Evolutionary conservation across 1,284 basidiomycete genomes (phyloP), one percentile per base, ranked within the genome.

Genomic region (Neonothopanus nambi): DNA sequence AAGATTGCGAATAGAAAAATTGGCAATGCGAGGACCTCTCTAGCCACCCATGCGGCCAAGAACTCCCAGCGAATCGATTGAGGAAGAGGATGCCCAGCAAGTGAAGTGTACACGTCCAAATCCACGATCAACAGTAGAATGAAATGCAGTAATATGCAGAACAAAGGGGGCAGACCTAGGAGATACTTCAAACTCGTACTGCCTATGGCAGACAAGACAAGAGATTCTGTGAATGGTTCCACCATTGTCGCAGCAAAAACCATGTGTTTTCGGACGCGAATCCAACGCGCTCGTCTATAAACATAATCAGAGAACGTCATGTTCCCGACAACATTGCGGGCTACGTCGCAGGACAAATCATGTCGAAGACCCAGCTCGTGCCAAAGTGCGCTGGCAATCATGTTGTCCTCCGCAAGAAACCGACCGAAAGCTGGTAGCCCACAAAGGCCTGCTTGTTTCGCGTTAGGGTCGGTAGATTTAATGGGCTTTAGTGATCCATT

Each of bases 381-480:
- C 95, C 94, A 97, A 15, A 98, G 71, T 1, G 89, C 84, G 47
- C 84, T 77, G 15, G 82, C 95, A 57, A 98, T 93, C 91, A 93
- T 95, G 72, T 97, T 97, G 72, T 98, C 95, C 70, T 98, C 95
- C 0, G 95, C 95, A 43, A 97, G 79, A 70, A 89, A 97, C 17
- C 87, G 83, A 0, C 88, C 87, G 61, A 95, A 97, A 0, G 84
- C 87, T 5, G 84, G 77, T 20, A 98, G 76, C 0, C 90, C 94
- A 60, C 63, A 74, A 39, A 70, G 62, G 15, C 67, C 67, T 17
- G 70, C 61, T 46, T 69, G 70, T 36, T 58, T 59, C 13, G 58
- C 59, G 18, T 64, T 67, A 41, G 59, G 59, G 20, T 63, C 65
- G 54, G 63, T 55, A 13, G 62, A 55, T 6, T 63, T 57, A 35